Evolutionary conservation across 768 basidiomycete species (phyloP).

Genomic region (Rubroboletus satanas): DNA sequence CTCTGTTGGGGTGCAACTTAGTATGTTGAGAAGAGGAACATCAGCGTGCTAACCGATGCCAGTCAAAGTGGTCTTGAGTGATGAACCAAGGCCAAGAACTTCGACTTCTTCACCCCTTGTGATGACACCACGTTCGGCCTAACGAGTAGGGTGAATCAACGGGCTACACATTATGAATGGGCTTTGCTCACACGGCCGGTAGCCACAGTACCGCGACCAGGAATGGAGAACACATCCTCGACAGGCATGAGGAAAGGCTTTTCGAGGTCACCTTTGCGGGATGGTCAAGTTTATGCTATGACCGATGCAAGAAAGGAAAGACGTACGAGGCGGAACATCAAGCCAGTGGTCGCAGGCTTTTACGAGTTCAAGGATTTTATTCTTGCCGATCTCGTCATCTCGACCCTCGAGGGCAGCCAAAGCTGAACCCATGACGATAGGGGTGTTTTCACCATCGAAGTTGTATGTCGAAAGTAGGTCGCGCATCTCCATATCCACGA

Average conservation of each 20-base stretch:
- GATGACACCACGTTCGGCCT: constrained; percentile 91
- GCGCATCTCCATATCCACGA: constrained; percentile 99
- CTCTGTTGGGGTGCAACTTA: constrained; percentile 45
- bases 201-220: constrained; percentile 96
- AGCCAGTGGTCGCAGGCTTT: constrained; percentile 91
- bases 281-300: neutral
- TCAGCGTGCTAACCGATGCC: constrained; percentile 64
- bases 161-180: neutral
- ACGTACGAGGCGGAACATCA: constrained; percentile 84
- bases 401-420: constrained; percentile 90
- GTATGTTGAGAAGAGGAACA: neutral
- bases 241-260: constrained; percentile 96
- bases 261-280: constrained; percentile 78
- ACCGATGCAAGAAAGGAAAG: neutral
- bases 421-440: constrained; percentile 97
- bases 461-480: constrained; percentile 89
- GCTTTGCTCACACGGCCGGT: constrained; percentile 73
- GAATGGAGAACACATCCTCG: constrained; percentile 97
- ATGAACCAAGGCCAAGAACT: constrained; percentile 78
- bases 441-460: constrained; percentile 95
- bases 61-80: constrained; percentile 89
- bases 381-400: constrained; percentile 71
- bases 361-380: constrained; percentile 80
- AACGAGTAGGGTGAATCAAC: constrained; percentile 3
- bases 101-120: constrained; percentile 93